Conservation (phyloP, 345 rosid genomes). For the Lumnitzera racemosa region DNA sequence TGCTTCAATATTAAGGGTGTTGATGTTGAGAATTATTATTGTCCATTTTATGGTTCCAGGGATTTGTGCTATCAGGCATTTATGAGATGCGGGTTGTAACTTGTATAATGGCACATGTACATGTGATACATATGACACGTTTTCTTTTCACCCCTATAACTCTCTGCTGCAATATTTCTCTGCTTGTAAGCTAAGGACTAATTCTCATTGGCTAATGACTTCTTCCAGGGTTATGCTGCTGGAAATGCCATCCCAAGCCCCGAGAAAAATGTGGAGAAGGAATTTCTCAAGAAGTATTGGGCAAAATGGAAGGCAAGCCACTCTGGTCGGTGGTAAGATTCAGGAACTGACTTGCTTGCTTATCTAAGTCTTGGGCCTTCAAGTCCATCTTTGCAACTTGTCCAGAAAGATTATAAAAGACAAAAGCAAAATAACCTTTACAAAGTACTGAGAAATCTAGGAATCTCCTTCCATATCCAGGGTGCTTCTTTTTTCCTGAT, state of each 20-base stretch:
- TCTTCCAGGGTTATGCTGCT: conserved; percentile 81
- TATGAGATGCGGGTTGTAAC: too few species aligned
- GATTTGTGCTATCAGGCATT: too few species aligned
- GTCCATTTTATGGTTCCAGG: too few species aligned
- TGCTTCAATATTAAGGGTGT: too few species aligned
- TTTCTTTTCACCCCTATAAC: neutral
- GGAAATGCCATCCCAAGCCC: conserved; percentile 91
- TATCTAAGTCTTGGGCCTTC: neutral
- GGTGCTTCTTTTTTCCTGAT: conserved; percentile 4
- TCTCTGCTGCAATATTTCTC: neutral
- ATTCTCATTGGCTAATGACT: neutral
- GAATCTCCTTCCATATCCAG: too few species aligned
- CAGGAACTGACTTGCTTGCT: neutral
- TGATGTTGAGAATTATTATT: too few species aligned
- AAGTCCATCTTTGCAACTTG: neutral
- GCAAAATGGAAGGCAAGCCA: conserved; percentile 87
- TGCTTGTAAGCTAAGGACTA: neutral
- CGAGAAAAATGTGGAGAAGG: conserved; percentile 77
- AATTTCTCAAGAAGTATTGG: conserved; percentile 76
- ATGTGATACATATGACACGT: too few species aligned
- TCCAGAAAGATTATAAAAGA: neutral
- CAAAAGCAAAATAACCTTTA: too few species aligned
- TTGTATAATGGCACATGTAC: too few species aligned
- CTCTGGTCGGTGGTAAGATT: conserved; percentile 64
- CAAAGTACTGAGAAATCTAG: too few species aligned